A percentile compares a stretch with the other conserved stretches of the same genome.
Evolutionary conservation across 2,329 filamentous ascomycete species (phyloP).

Genomic region (Lasiodiplodia gonubiensis): DNA sequence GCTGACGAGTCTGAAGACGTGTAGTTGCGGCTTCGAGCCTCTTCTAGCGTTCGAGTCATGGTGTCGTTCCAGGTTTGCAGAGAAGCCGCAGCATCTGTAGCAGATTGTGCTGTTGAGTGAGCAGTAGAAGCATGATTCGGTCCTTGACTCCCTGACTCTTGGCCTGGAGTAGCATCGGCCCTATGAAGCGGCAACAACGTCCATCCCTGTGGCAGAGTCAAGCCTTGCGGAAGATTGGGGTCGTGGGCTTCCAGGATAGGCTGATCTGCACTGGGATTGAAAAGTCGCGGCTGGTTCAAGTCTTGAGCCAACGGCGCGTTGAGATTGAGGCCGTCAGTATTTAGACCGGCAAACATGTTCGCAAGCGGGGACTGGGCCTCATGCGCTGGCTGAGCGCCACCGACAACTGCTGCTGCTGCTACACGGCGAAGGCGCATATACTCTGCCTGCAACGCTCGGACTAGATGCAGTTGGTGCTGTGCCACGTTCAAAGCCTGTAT

Average conservation of each 20-base stretch:
- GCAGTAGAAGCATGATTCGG: background rate
- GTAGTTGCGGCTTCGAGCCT: conserved; percentile 11
- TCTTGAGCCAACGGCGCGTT: conserved; percentile 37
- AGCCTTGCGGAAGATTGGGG: conserved; percentile 41
- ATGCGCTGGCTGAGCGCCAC: conserved; percentile 34
- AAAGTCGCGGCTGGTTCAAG: conserved; percentile 6
- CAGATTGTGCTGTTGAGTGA: background rate
- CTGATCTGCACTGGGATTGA: conserved; percentile 35
- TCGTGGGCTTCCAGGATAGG: conserved; percentile 43
- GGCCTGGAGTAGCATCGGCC: background rate
- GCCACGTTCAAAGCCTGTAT: conserved; percentile 66
- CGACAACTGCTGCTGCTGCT: conserved; percentile 13
- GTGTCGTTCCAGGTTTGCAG: conserved; percentile 24
- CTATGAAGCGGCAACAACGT: conserved; percentile 36
- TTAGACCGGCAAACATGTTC: conserved; percentile 37
- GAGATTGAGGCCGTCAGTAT: conserved; percentile 37
- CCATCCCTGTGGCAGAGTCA: conserved; percentile 47
- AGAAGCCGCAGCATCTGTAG: conserved; percentile 9
- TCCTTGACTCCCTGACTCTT: background rate
- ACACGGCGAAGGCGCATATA: conserved; percentile 26
- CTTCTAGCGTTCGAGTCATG: conserved; percentile 14
- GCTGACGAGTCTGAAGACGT: background rate
- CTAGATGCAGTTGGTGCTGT: conserved; percentile 70
- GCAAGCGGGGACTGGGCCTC: conserved; percentile 42
- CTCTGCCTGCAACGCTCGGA: conserved; percentile 55